A percentile compares a stretch with the other conserved stretches of the same genome.
Conservation (phyloP, 2,329 filamentous ascomycete genomes). For the Neopestalotiopsis sp. region DNA sequence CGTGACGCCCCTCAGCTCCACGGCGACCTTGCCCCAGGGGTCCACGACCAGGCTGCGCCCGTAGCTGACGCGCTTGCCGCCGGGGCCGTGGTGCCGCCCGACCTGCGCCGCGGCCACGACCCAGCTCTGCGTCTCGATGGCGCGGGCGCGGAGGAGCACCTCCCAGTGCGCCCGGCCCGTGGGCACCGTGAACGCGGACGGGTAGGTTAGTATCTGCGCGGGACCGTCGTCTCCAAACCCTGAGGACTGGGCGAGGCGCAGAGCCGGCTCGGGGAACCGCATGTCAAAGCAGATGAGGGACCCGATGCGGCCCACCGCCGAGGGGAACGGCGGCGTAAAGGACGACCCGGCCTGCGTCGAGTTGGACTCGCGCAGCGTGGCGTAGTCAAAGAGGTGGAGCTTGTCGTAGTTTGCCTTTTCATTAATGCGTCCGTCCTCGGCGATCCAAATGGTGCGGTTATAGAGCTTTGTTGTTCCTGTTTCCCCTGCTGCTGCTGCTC, state of each 20-base stretch:
- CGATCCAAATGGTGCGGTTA: constrained; percentile 61
- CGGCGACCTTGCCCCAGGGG: constrained; percentile 82
- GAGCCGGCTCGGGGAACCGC: constrained; percentile 77
- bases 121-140: constrained; percentile 89
- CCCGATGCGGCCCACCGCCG: constrained; percentile 76
- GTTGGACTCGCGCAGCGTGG: constrained; percentile 52
- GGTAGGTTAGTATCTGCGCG: constrained; percentile 83
- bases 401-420: constrained; percentile 74
- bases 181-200: constrained; percentile 86
- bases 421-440: constrained; percentile 47
- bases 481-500: not conserved
- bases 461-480: constrained; percentile 44
- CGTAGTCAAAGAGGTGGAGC: constrained; percentile 85
- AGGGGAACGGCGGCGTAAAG: constrained; percentile 75
- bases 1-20: constrained; percentile 63
- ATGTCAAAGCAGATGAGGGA: constrained; percentile 90
- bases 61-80: constrained; percentile 74
- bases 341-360: constrained; percentile 71
- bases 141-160: constrained; percentile 75
- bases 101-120: constrained; percentile 86
- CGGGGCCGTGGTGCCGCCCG: constrained; percentile 56
- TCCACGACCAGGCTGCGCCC: constrained; percentile 85
- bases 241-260: constrained; percentile 62
- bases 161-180: constrained; percentile 91
- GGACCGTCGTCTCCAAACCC: constrained; percentile 29